Evolutionary conservation across 192 early-diverging fungal species (phyloP), one percentile per base, ranked within the genome.

Genomic region (Cetraspora pellucida): DNA sequence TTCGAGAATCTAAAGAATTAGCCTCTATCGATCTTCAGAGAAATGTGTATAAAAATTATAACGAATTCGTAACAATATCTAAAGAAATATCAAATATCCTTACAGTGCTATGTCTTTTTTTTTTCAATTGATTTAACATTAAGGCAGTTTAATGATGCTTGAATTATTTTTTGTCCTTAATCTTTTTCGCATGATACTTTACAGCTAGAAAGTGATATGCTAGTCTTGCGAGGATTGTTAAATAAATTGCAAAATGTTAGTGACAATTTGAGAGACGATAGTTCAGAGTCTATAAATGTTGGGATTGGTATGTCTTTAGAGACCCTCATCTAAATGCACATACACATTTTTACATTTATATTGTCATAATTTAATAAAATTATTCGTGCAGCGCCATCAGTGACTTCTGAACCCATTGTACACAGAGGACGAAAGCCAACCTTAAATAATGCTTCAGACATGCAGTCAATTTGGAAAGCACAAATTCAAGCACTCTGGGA

Each of bases 31-130:
- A 93, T 70, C 80, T 95, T 19, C 92, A 95, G 61, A 83, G 88
- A n/a, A 94, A 94, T 77, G 93, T 95, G 11, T 93, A 90, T 82
- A 85, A 85, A 63, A 95, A 95, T 79, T 95, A 95, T 77, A 88
- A 81, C 54, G 93, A 95, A 74, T 95, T 95, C 79, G 92, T 95
- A 17, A 86, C 85, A 44, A 95, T 95, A 59, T 93, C 92, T 44
- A 94, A 95, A 65, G 94, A 95, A 70, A 94, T 95, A 49, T 85
- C 85, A 47, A 88, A 88, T 79, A 73, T 79, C 69, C 68, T 72
- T 73, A 37, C 7, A 0, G 37, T 7, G 37, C 3, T 37, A 37
- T 37, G 37, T 7, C 37, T 37, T 37, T 37, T 37, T 37, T 7
- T 7, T 37, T 7, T 7, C 37, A 37, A 37, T 37, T 37, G 37